A percentile compares a stretch with the other conserved stretches of the same genome.
These are phyloP conservation scores for Leucogyrophana mollusca DNA, from an alignment of 768 basidiomycete genomes.

Conservation along the genomic window DNA sequence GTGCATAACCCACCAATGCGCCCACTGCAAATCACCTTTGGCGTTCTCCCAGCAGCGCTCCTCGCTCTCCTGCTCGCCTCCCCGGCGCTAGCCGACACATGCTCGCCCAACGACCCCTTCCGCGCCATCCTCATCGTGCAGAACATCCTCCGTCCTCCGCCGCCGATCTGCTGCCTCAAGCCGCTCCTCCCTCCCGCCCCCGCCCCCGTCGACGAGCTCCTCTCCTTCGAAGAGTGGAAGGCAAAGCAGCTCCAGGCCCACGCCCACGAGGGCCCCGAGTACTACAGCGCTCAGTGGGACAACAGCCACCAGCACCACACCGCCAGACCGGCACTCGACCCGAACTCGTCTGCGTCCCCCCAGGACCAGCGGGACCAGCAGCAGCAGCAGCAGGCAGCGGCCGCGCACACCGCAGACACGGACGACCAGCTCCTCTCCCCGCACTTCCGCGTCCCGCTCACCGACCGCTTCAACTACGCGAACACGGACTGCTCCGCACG, in stretches of 20 bases:
- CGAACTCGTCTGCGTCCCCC: constrained; percentile 11
- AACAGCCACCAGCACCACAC: constrained; percentile 5
- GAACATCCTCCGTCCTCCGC: constrained; percentile 45
- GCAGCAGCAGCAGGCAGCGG: constrained; percentile 12
- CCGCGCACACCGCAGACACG: constrained; percentile 15
- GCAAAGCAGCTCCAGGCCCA: constrained; percentile 53
- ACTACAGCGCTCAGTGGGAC: background rate
- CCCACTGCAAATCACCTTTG: constrained; percentile 17
- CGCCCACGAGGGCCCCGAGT: constrained; percentile 15
- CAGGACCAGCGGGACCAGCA: too few species aligned
- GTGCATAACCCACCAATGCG: too few species aligned
- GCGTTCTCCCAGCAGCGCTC: constrained; percentile 29
- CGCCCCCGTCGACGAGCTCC: constrained; percentile 56
- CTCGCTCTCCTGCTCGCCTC: constrained; percentile 37
- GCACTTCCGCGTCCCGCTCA: constrained; percentile 71
- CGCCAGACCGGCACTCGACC: constrained; percentile 9
- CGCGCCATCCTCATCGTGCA: constrained; percentile 50
- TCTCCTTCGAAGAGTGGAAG: constrained; percentile 91
- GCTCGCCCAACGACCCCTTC: constrained; percentile 58
- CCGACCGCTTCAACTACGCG: constrained; percentile 94
- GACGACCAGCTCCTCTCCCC: constrained; percentile 44
- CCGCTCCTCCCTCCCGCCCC: constrained; percentile 37
- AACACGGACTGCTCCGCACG: constrained; percentile 90
- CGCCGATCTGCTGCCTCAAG: constrained; percentile 68
- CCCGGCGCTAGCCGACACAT: constrained; percentile 28